Conservation (phyloP, 2,329 filamentous ascomycete genomes). For the Rutstroemia sp. region DNA sequence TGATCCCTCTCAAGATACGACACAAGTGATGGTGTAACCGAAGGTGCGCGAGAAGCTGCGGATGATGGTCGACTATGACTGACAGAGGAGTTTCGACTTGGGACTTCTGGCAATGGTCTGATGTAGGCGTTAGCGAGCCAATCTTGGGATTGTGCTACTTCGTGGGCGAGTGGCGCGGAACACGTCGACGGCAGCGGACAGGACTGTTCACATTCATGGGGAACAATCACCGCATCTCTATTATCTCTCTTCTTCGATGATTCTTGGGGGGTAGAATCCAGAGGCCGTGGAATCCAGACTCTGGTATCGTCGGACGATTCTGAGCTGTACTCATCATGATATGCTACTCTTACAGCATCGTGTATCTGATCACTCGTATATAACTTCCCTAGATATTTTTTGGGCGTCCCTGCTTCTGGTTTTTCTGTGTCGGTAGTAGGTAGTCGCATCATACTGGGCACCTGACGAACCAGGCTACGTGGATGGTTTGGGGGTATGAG, state of each 20-base stretch:
- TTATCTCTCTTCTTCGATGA: not conserved
- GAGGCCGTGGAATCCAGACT: not conserved
- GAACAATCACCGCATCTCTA: constrained; percentile 3
- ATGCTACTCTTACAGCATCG: not conserved
- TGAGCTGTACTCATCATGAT: not conserved
- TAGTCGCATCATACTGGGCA: not conserved
- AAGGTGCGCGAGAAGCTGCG: constrained; percentile 11
- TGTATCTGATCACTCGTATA: constrained; percentile 10
- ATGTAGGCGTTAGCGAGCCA: constrained; percentile 3
- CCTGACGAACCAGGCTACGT: constrained; percentile 2
- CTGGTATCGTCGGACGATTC: not conserved
- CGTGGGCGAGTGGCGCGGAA: not conserved
- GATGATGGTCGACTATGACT: constrained; percentile 4
- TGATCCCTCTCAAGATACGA: constrained; percentile 14
- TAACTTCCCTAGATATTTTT: constrained; percentile 4
- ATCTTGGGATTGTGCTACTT: not conserved
- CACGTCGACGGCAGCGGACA: not conserved
- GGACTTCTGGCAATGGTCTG: constrained; percentile 3
- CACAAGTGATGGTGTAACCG: constrained; percentile 14
- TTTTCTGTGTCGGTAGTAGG: not conserved
- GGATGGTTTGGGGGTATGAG: constrained; percentile 31
- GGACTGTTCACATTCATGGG: not conserved
- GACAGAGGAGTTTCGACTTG: constrained; percentile 1
- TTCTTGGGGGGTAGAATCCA: not conserved
- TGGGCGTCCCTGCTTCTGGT: not conserved